Evolutionary conservation across 352 stramenopile species (phyloP).

Genomic region (Phytophthora kernoviae): DNA sequence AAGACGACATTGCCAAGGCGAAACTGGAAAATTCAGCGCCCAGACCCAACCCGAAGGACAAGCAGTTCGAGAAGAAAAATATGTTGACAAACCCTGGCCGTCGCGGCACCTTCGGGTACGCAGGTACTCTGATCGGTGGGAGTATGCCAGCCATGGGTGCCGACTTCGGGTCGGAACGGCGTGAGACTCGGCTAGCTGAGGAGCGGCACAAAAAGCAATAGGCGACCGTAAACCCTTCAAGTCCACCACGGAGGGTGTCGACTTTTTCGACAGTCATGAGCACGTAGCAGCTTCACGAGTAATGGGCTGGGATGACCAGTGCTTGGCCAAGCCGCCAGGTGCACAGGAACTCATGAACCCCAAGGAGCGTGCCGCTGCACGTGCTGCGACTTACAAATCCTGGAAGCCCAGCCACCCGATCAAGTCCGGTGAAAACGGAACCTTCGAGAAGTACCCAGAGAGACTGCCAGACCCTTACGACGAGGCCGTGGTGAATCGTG

Average conservation of each 20-base stretch:
- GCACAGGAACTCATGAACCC: constrained; percentile 74
- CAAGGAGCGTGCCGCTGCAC: constrained; percentile 63
- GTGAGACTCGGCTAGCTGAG: constrained; percentile 31
- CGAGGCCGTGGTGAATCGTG: constrained; percentile 69
- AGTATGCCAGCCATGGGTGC: constrained; percentile 51
- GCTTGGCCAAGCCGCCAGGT: constrained; percentile 56
- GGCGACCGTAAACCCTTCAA: constrained; percentile 80
- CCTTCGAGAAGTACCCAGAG: constrained; percentile 78
- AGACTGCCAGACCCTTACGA: constrained; percentile 71
- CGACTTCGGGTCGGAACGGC: constrained; percentile 68
- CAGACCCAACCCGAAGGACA: constrained; percentile 61
- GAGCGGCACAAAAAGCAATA: constrained; percentile 55
- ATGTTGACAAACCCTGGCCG: constrained; percentile 63
- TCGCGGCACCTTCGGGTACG: constrained; percentile 78
- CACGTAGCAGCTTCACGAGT: constrained; percentile 64
- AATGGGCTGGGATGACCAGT: constrained; percentile 75
- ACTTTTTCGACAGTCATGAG: constrained; percentile 80
- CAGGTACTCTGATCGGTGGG: constrained; percentile 68
- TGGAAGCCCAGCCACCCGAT: constrained; percentile 74
- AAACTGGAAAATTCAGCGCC: constrained; percentile 45
- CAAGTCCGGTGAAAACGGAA: constrained; percentile 64
- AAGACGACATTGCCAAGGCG: constrained; percentile 63
- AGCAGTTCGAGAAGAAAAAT: constrained; percentile 72
- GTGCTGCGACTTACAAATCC: constrained; percentile 60
- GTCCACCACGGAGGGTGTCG: constrained; percentile 60